Evolutionary conservation across 257 asterid genomes (phyloP), one percentile per base, ranked within the genome.

Genomic region (Solanum peruvianum): DNA sequence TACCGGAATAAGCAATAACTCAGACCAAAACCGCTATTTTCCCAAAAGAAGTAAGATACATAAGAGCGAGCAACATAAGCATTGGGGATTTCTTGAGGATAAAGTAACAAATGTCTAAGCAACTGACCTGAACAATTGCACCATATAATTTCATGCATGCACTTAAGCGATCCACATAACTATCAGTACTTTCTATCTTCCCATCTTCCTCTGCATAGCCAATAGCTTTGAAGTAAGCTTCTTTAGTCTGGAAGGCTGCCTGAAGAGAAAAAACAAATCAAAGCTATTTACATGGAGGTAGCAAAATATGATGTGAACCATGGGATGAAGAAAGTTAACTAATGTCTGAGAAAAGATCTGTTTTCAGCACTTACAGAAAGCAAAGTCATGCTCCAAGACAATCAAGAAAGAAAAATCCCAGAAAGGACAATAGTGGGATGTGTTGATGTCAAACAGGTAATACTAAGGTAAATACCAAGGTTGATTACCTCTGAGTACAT

Each of bases 71-170:
- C 69, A 15, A 45, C 86, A 86, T 15, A 18, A 37, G 39, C 81
- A 5, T 71, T 69, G 37, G 3, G 56, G 67, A 58, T 78, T 71
- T 87, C 45, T 62, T 14, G 31, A 33, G 31, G 78, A 15, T 35
- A 47, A n/a, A 82, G 33, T 27, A 60, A 21, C 47, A 25, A 49
- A 72, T 35, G 69, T 31, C 37, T 11, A 60, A 86, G 90, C 11
- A 69, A 69, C 91, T 78, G 89, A 97, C 99, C 99, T 97, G 99
- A 90, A 97, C 95, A 77, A 97, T 83, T 87, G 99, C 98, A 89
- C 98, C 99, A 47, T 97, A 95, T 31, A 94, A 93, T 89, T 91
- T 95, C 99, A 95, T 93, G 86, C 89, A 94, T 82, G 92, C 90
- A 84, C 92, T 88, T 91, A 97, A 82, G 83, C 93, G 92, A 84